A percentile compares a stretch with the other conserved stretches of the same genome.
These are phyloP conservation scores for Russula griseocarnosa DNA, from an alignment of 768 basidiomycete genomes.

Conservation along the genomic window DNA sequence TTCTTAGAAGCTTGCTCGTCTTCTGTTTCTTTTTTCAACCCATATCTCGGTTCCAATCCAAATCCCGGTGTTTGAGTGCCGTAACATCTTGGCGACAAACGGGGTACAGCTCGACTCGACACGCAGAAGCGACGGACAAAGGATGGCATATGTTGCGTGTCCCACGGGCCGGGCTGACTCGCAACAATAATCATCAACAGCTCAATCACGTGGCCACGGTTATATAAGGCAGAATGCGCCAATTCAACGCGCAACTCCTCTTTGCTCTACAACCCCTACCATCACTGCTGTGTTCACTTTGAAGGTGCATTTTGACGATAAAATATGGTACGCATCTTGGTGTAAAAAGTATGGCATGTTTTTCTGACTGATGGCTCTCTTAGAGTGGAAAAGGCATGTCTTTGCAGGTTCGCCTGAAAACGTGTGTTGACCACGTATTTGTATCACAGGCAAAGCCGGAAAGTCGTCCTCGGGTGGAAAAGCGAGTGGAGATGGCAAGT, in stretches of 20 bases:
- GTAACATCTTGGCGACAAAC: slow-evolving; percentile 13
- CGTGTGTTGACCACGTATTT: not conserved
- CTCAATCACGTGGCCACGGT: slow-evolving; percentile 8
- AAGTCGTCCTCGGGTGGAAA: slow-evolving; percentile 41
- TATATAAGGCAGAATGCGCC: slow-evolving; percentile 20
- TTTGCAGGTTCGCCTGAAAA: not conserved
- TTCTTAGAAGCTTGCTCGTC: slow-evolving; percentile 9
- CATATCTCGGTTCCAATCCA: no score
- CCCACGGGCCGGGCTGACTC: not conserved
- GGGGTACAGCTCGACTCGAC: not conserved
- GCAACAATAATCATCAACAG: not conserved
- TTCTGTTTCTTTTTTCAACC: no score
- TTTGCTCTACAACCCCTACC: slow-evolving; percentile 21
- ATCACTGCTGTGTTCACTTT: slow-evolving; percentile 4
- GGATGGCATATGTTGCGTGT: slow-evolving; percentile 2
- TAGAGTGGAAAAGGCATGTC: slow-evolving; percentile 28
- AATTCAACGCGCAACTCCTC: slow-evolving; percentile 5
- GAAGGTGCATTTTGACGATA: not conserved
- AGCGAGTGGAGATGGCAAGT: slow-evolving; percentile 46
- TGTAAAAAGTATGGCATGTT: not conserved
- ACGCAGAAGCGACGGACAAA: not conserved
- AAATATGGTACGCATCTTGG: slow-evolving; percentile 17
- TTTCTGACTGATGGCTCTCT: slow-evolving; percentile 1
- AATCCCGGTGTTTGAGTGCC: not conserved
- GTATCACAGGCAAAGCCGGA: slow-evolving; percentile 38